Conservation (phyloP, 1,284 basidiomycete genomes). For the Violaceomyces palustris region DNA sequence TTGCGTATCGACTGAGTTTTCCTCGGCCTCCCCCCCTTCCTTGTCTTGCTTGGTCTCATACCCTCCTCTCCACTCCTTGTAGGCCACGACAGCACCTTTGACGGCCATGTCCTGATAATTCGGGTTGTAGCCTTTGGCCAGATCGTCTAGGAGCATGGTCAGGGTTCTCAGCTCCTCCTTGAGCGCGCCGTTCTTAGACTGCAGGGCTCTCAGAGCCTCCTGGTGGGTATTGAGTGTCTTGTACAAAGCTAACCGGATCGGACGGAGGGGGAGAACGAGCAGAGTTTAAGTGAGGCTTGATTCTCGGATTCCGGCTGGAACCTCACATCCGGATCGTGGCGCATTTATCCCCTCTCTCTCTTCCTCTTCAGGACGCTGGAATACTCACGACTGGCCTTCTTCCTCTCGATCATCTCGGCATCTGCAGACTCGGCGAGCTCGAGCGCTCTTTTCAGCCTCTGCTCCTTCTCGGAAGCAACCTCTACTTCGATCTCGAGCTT, state of each 20-base stretch:
- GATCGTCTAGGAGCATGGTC: slow-evolving; percentile 74
- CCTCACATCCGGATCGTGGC: no score
- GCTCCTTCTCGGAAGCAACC: slow-evolving; percentile 57
- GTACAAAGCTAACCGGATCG: slow-evolving; percentile 63
- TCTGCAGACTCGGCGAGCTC: slow-evolving; percentile 28
- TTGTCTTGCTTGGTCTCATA: slow-evolving; percentile 58
- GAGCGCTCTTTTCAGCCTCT: slow-evolving; percentile 17
- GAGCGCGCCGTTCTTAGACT: slow-evolving; percentile 66
- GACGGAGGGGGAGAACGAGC: background rate
- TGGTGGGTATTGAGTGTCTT: slow-evolving; percentile 69
- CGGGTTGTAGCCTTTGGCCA: slow-evolving; percentile 83
- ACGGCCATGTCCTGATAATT: slow-evolving; percentile 99
- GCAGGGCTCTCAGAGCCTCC: slow-evolving; percentile 69
- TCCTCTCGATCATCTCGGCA: slow-evolving; percentile 54
- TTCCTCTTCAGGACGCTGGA: no score
- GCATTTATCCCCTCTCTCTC: no score
- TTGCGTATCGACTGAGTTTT: slow-evolving; percentile 2
- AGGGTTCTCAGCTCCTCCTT: slow-evolving; percentile 70
- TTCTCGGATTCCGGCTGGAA: no score
- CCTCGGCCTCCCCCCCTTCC: slow-evolving; percentile 48
- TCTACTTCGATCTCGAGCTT: slow-evolving; percentile 61
- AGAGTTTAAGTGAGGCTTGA: no score
- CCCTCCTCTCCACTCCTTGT: slow-evolving; percentile 67
- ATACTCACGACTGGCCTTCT: slow-evolving; percentile 74
- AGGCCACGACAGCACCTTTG: slow-evolving; percentile 88